phyloP scores from a whole-genome alignment of 257 asterid genomes.

The Marsdenia floribunda region DNA sequence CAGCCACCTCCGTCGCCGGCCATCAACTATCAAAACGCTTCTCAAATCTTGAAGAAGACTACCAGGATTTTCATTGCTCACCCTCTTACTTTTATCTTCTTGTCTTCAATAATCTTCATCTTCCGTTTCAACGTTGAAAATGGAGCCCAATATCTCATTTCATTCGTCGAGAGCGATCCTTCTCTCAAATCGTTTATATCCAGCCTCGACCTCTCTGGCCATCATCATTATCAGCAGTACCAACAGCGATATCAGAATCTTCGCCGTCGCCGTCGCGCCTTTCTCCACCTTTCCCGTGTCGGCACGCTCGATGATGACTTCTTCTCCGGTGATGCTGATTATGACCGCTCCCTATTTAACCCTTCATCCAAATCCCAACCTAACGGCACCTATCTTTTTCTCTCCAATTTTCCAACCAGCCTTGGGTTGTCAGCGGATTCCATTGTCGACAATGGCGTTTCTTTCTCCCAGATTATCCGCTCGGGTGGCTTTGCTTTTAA shows the following conservation, averaged over 20 bases:
- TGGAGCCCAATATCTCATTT: slow-evolving; percentile 66
- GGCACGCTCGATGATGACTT: slow-evolving; percentile 86
- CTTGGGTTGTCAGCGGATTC: slow-evolving; percentile 40
- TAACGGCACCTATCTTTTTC: slow-evolving; percentile 40
- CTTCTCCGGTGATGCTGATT: slow-evolving; percentile 81
- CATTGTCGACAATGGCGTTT: slow-evolving; percentile 41
- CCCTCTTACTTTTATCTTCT: slow-evolving; percentile 51
- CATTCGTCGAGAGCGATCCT: slow-evolving; percentile 68
- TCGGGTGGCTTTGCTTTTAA: slow-evolving; percentile 44
- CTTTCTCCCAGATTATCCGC: slow-evolving; percentile 30
- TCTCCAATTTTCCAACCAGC: slow-evolving; percentile 40
- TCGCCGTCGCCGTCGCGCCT: slow-evolving; percentile 75
- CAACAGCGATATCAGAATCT: slow-evolving; percentile 27
- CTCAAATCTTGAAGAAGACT: slow-evolving; percentile 63
- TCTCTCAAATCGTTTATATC: slow-evolving; percentile 70
- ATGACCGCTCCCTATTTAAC: slow-evolving; percentile 65
- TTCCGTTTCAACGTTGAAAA: slow-evolving; percentile 65
- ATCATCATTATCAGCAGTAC: slow-evolving; percentile 15
- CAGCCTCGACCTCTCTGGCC: slow-evolving; percentile 54
- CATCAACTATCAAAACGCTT: slow-evolving; percentile 35
- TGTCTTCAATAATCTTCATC: slow-evolving; percentile 51
- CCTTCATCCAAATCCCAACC: slow-evolving; percentile 40
- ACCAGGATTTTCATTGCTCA: slow-evolving; percentile 43
- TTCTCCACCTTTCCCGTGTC: slow-evolving; percentile 81
- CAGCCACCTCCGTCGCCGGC: slow-evolving; percentile 32